Percentiles rank a stretch among this genome's conserved stretches.
Evolutionary conservation across 1,139 yeast genomes (phyloP).

Genomic region (Sugiyamaella castrensis): DNA sequence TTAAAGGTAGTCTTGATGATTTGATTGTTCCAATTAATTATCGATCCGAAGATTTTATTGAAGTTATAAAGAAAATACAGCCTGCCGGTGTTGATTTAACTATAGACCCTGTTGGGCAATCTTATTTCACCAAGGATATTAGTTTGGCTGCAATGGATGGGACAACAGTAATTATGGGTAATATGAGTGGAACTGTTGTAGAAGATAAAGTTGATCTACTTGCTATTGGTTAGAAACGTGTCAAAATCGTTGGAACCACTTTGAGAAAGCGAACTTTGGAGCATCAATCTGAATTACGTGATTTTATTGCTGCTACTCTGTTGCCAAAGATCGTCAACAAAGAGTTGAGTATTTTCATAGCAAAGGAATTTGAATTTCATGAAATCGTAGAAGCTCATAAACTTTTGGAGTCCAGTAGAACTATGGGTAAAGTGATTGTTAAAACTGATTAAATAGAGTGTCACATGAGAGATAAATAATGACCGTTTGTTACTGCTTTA

Average conservation of each 20-base stretch:
- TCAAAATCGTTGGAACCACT: constrained; percentile 35
- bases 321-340: constrained; percentile 30
- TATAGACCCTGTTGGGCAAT: constrained; percentile 38
- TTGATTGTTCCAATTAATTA: constrained; percentile 35
- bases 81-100: constrained; percentile 34
- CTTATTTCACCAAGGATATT: constrained; percentile 29
- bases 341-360: constrained; percentile 28
- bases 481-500: too few relatives aligned
- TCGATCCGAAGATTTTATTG: constrained; percentile 28
- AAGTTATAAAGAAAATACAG: constrained; percentile 26
- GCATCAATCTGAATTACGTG: constrained; percentile 30
- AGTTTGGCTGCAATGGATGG: constrained; percentile 32
- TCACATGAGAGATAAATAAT: too few relatives aligned
- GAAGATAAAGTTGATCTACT: constrained; percentile 27
- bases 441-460: not conserved
- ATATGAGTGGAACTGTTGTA: constrained; percentile 29
- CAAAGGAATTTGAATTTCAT: constrained; percentile 27
- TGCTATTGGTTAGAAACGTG: constrained; percentile 29
- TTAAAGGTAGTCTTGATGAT: constrained; percentile 23
- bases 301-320: constrained; percentile 28
- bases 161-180: constrained; percentile 32
- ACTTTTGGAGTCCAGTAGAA: constrained; percentile 31
- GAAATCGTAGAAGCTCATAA: constrained; percentile 35
- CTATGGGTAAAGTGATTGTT: constrained; percentile 36
- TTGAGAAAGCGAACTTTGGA: constrained; percentile 31